Evolutionary conservation across 2,329 filamentous ascomycete species (phyloP).

Genomic region (Colletotrichum sp.): DNA sequence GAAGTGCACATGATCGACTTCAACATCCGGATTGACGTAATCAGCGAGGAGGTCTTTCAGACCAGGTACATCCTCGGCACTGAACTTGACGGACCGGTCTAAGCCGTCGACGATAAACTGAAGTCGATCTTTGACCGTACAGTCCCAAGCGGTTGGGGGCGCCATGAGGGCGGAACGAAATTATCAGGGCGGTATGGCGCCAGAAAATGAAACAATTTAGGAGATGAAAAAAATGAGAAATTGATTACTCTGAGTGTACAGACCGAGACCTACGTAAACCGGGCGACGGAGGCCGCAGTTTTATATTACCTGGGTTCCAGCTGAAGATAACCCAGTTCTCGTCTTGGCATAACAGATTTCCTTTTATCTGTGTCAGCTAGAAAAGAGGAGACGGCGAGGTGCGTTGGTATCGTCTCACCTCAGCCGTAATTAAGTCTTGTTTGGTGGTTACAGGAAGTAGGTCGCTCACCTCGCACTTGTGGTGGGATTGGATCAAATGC

Average conservation of each 20-base stretch:
- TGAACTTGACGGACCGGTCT: neutral
- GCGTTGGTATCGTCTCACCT: neutral
- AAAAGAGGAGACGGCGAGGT: neutral
- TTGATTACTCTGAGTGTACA: neutral
- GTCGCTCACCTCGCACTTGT: neutral
- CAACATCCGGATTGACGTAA: constrained; percentile 8
- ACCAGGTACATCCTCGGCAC: constrained; percentile 1
- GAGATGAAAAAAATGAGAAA: neutral
- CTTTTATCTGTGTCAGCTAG: neutral
- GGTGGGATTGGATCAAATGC: neutral
- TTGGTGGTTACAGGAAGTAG: neutral
- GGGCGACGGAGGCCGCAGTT: neutral
- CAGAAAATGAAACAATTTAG: neutral
- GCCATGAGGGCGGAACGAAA: neutral
- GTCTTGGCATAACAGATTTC: neutral
- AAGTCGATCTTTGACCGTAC: neutral
- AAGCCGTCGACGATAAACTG: neutral
- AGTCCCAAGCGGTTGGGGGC: neutral
- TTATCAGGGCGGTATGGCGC: neutral
- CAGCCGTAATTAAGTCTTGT: neutral
- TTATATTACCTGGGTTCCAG: neutral
- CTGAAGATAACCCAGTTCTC: neutral
- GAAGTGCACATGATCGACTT: neutral
- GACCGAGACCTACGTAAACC: neutral
- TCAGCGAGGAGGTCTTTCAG: constrained; percentile 16